Percentiles rank a stretch among this genome's conserved stretches.
Conservation (phyloP, 2,329 filamentous ascomycete genomes). For the Septoria petroselini region DNA sequence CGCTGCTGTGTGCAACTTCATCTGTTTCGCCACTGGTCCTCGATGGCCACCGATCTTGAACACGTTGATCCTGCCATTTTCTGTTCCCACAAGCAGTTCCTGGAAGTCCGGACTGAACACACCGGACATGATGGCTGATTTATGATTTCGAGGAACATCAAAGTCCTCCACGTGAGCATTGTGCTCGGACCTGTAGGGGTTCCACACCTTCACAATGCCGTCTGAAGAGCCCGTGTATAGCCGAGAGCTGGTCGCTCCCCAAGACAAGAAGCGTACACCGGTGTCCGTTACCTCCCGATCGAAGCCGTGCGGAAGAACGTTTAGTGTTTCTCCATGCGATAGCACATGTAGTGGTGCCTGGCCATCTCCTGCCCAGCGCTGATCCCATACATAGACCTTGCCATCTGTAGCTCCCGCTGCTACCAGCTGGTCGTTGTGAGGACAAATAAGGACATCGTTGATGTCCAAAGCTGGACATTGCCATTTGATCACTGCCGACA, state of each 20-base stretch:
- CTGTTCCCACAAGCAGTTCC: conserved; percentile 57
- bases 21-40: conserved; percentile 18
- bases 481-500: conserved; percentile 43
- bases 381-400: conserved; percentile 60
- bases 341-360: conserved; percentile 50
- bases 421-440: conserved; percentile 50
- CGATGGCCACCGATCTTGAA: conserved; percentile 42
- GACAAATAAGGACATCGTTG: conserved; percentile 54
- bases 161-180: conserved; percentile 54
- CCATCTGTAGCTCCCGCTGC: conserved; percentile 61
- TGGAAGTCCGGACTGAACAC: conserved; percentile 55
- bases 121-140: conserved; percentile 58
- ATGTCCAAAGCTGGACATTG: conserved; percentile 60
- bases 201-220: conserved; percentile 59
- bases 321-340: conserved; percentile 51
- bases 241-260: conserved; percentile 52
- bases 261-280: conserved; percentile 57
- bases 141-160: conserved; percentile 39
- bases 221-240: conserved; percentile 62
- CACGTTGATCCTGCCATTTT: conserved; percentile 54
- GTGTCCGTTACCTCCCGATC: conserved; percentile 54
- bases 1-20: conserved; percentile 27
- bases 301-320: conserved; percentile 45
- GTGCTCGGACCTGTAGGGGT: conserved; percentile 52
- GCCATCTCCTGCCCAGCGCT: conserved; percentile 42